Conservation (phyloP, 1,139 yeast species). For the Taphrina wiesneri region DNA sequence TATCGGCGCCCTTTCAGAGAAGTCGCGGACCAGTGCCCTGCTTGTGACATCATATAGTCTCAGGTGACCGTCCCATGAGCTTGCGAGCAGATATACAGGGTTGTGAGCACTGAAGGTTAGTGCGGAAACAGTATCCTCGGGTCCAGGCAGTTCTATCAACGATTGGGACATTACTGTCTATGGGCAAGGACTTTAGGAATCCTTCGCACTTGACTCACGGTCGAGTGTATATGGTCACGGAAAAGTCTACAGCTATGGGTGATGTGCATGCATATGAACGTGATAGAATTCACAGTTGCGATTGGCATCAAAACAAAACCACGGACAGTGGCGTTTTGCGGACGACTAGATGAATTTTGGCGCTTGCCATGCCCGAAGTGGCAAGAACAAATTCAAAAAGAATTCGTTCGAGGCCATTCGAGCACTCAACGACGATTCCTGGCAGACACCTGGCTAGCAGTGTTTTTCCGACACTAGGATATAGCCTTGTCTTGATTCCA, state of each 20-base stretch:
- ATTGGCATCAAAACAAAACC: background rate
- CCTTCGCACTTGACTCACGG: background rate
- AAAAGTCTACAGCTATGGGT: background rate
- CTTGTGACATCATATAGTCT: conserved; percentile 43
- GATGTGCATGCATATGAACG: no score
- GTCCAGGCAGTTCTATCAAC: conserved; percentile 22
- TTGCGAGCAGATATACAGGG: conserved; percentile 42
- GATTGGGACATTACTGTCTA: background rate
- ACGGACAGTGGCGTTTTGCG: background rate
- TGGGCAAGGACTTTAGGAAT: background rate
- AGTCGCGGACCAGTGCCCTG: conserved; percentile 41
- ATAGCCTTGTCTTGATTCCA: no score
- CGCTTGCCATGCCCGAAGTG: background rate
- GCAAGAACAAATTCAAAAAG: background rate
- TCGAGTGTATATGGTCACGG: no score
- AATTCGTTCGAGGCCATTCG: background rate
- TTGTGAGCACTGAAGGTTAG: conserved; percentile 34
- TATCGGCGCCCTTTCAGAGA: conserved; percentile 36
- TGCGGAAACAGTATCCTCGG: conserved; percentile 36
- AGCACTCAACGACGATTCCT: no score
- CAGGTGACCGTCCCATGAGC: conserved; percentile 48
- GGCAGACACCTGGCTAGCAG: no score
- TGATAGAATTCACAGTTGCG: no score
- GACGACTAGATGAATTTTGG: background rate
- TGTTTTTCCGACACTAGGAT: no score